Base-by-base conservation (phyloP, 2,329 filamentous ascomycete genomes). In the Colletotrichum tamarilloi region DNA sequence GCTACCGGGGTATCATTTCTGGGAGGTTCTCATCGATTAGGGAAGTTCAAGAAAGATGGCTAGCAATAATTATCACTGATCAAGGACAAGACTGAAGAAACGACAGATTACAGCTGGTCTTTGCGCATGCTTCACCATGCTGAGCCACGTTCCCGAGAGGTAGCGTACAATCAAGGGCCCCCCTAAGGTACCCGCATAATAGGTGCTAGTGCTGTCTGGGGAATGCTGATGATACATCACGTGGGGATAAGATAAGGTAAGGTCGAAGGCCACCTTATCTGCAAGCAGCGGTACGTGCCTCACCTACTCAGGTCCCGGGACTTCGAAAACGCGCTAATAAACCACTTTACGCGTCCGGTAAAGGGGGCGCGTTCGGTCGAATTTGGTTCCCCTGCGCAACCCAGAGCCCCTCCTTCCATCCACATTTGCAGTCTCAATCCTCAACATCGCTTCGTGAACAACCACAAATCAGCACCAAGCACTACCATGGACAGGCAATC, bases 401-500 rank as follows among this genome's bases (percentile, higher is more conserved):
- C 28, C 30, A 53, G 35, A 65, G 70, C 70, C 70, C 70, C 70
- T 73, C 70, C 60, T 59, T 32, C 49, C 69, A 70, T 62, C 70
- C 70, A 73, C 67, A 68, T 73, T 73, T 73, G 69, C 60, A 60
- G 70, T 64, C 60, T 52, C 30, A 70, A 70, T 70, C 59, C 70
- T 73, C 66, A 65, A 32, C 66, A 68, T 28, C 46, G 67, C 60
- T 73, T 55, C 24, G 26, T 58, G 35, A 60, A 62, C 60, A 70
- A 57, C 26, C 53, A 56, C 55, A 55, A 35, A 24, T 53, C 32
- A 65, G 9, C 22, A 24, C 52, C 16, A 55, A 46, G 28, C 49
- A 49, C 49, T 46, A 52, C 58, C 6, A 97, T 98, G 94, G 96
- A 99, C 88, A 90, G 92, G 79, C 93, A 94, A 85, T 95, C 94